These are phyloP conservation scores for Tuber umbilicatum DNA, from an alignment of 495 filamentous ascomycete species.

Conservation along the genomic window DNA sequence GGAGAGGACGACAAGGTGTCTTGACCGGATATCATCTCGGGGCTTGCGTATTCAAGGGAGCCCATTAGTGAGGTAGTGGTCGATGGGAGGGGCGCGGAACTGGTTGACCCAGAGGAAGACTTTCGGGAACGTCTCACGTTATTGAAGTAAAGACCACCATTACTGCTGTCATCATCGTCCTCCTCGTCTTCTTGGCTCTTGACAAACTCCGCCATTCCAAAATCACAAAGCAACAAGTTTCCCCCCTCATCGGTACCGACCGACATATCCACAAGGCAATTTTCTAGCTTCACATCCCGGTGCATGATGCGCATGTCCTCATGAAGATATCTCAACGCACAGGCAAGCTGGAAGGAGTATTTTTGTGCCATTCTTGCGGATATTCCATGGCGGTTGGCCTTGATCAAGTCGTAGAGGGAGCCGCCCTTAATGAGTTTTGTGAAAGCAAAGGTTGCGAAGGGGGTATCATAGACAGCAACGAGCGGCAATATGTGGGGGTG, in stretches of 20 bases:
- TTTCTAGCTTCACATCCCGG: conserved; percentile 71
- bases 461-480: conserved; percentile 62
- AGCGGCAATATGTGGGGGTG: conserved; percentile 61
- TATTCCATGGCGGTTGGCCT: conserved; percentile 55
- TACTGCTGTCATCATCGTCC: conserved; percentile 44
- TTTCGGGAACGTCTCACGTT: conserved; percentile 23
- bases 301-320: conserved; percentile 67
- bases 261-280: conserved; percentile 62
- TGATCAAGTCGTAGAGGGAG: conserved; percentile 63
- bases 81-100: conserved; percentile 27
- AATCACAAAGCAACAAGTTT: conserved; percentile 63
- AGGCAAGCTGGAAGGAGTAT: conserved; percentile 63
- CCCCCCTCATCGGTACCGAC: conserved; percentile 49
- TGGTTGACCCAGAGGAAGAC: conserved; percentile 38
- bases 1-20: conserved; percentile 7
- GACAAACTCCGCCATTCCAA: conserved; percentile 70
- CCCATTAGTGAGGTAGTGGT: conserved; percentile 42
- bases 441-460: conserved; percentile 69
- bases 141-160: conserved; percentile 20
- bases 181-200: conserved; percentile 48
- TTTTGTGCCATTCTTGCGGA: conserved; percentile 51
- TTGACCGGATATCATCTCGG: conserved; percentile 30
- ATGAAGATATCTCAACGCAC: conserved; percentile 64
- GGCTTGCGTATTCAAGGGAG: conserved; percentile 36
- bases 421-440: conserved; percentile 62